Evolutionary conservation across 2,329 filamentous ascomycete genomes (phyloP).

Genomic region (Xylariaceae sp.): DNA sequence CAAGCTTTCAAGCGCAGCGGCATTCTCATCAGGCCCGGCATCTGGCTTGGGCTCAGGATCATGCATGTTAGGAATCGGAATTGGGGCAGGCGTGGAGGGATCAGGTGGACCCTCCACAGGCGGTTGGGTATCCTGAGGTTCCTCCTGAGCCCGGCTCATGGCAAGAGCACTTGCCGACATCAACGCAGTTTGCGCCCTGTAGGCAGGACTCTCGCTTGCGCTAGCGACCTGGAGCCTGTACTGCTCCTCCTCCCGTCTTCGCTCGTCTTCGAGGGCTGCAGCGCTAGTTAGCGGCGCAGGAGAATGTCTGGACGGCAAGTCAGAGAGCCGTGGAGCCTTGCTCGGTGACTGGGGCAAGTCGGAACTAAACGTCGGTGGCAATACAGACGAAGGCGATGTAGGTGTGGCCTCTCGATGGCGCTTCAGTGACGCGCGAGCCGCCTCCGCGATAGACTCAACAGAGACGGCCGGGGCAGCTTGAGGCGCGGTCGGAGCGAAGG

Average conservation of each 20-base stretch:
- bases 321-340: constrained; percentile 47
- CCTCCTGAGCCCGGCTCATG: constrained; percentile 54
- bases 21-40: constrained; percentile 40
- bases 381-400: constrained; percentile 32
- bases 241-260: constrained; percentile 44
- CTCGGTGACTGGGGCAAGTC: constrained; percentile 50
- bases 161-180: constrained; percentile 48
- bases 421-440: constrained; percentile 39
- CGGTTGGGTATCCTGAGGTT: constrained; percentile 45
- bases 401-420: constrained; percentile 46
- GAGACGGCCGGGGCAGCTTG: constrained; percentile 35
- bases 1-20: constrained; percentile 37
- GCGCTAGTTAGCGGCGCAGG: constrained; percentile 48
- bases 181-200: constrained; percentile 48
- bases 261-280: constrained; percentile 50
- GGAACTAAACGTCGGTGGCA: constrained; percentile 31
- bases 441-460: constrained; percentile 40
- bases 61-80: constrained; percentile 31
- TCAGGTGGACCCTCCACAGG: constrained; percentile 16
- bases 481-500: constrained; percentile 33
- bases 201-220: constrained; percentile 50
- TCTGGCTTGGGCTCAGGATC: constrained; percentile 35
- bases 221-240: constrained; percentile 38
- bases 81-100: constrained; percentile 23
- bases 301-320: constrained; percentile 39